Evolutionary conservation across 371 early-diverging fungal genomes (phyloP).

Genomic region (Fennellomyces sp.): DNA sequence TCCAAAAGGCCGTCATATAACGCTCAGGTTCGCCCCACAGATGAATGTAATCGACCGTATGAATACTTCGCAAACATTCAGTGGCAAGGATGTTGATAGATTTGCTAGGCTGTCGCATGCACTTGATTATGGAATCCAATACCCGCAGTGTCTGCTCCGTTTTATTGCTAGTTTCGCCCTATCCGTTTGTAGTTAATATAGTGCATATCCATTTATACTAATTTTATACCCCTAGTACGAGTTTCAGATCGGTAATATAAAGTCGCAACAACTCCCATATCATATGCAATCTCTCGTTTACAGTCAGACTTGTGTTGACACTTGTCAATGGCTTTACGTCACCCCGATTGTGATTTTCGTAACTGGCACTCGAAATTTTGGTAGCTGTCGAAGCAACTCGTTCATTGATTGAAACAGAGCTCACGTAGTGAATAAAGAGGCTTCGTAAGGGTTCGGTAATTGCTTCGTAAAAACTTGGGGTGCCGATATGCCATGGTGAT

Average conservation of each 20-base stretch:
- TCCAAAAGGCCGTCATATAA: slow-evolving; percentile 67
- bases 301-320: not conserved
- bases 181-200: no score
- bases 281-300: not conserved
- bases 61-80: slow-evolving; percentile 63
- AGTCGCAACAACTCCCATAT: not conserved
- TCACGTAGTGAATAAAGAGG: not conserved
- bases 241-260: not conserved
- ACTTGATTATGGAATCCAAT: not conserved
- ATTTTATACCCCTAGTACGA: not conserved
- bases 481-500: not conserved
- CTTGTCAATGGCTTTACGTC: not conserved
- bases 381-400: not conserved
- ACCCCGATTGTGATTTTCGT: not conserved
- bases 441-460: not conserved
- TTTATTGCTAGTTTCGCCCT: not conserved
- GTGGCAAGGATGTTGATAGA: slow-evolving; percentile 41
- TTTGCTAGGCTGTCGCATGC: not conserved
- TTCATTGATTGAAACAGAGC: not conserved
- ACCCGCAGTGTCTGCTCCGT: not conserved
- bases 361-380: not conserved
- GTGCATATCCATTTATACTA: no score
- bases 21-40: slow-evolving; percentile 55
- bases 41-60: slow-evolving; percentile 51
- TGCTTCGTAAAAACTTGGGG: not conserved